These are phyloP conservation scores for Chaetomidium leptoderma DNA, from an alignment of 495 filamentous ascomycete species.

Conservation along the genomic window DNA sequence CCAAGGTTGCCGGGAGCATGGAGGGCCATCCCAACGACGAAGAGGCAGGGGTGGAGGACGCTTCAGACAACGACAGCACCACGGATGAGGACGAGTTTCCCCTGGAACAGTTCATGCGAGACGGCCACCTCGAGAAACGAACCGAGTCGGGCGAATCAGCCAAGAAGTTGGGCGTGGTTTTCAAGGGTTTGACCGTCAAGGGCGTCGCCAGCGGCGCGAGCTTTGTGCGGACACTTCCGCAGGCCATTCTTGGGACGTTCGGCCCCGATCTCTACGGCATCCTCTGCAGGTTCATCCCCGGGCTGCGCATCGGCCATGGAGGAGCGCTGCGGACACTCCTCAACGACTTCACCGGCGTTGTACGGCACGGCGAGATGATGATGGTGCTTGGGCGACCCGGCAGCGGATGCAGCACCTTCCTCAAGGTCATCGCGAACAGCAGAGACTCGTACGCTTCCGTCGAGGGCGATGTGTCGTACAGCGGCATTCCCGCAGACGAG, in stretches of 20 bases:
- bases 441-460: constrained; percentile 44
- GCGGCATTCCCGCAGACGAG: constrained; percentile 58
- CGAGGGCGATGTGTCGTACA: background rate
- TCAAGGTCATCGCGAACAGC: constrained; percentile 61
- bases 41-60: background rate
- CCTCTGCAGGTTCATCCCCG: constrained; percentile 60
- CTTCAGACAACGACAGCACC: constrained; percentile 33
- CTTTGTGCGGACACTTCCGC: constrained; percentile 69
- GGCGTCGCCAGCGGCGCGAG: constrained; percentile 62
- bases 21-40: background rate
- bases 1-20: constrained; percentile 7
- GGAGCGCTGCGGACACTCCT: constrained; percentile 56
- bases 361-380: constrained; percentile 60
- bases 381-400: constrained; percentile 75
- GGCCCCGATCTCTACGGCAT: constrained; percentile 75
- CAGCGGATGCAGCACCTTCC: constrained; percentile 70
- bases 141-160: constrained; percentile 60
- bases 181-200: constrained; percentile 73
- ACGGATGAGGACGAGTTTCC: constrained; percentile 55
- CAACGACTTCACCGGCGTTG: constrained; percentile 57
- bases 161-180: constrained; percentile 82
- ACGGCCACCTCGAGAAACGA: constrained; percentile 77
- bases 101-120: constrained; percentile 67
- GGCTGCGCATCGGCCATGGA: constrained; percentile 46
- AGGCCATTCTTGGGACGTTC: constrained; percentile 77